Evolutionary conservation across 2,329 filamentous ascomycete species (phyloP), one percentile per base, ranked within the genome.

Genomic region (Aureobasidium sp.): DNA sequence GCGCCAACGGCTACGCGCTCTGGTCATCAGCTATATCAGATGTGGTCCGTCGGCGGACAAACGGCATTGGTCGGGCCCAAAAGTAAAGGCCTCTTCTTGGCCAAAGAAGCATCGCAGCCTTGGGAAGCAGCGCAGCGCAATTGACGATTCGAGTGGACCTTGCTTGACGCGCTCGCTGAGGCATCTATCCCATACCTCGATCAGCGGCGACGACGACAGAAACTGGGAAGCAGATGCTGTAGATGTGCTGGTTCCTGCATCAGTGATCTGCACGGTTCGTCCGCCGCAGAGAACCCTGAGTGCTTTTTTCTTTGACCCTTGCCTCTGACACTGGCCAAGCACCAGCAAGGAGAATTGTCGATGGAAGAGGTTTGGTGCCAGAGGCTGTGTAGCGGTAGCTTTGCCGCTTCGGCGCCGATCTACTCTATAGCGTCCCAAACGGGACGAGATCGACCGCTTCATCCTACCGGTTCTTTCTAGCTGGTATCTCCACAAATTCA

Each of bases 251-350:
- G 57, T 51, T 60, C 57, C 45, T 60, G 57, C 57, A 60, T 60
- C 34, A 29, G 15, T 20, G 57, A 60, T 60, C 57, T 49, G 36
- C 45, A 51, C 57, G 57, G 45, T 51, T 60, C 57, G 45, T 51
- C 57, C 34, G 57, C 57, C 45, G 57, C 55, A 59, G 34, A 47
- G 55, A 59, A 59, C 55, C 55, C 55, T 59, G 55, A 39, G 55
- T 47, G 55, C 31, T 48, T 59, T 58, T 59, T 60, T 51, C 45
- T 60, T 29, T 60, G 57, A 49, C 57, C 57, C 57, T 60, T 60
- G 45, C 57, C 37, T 49, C 57, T 60, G 57, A 60, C 57, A 49
- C 53, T 27, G 57, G 57, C 57, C 57, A 60, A 60, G 57, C 36
- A 42, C 36, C 39, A 51, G 57, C 57, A 60, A 60, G 57, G 57